These are phyloP conservation scores for Verbascum thapsus DNA, from an alignment of 257 asterid species.

Conservation along the genomic window DNA sequence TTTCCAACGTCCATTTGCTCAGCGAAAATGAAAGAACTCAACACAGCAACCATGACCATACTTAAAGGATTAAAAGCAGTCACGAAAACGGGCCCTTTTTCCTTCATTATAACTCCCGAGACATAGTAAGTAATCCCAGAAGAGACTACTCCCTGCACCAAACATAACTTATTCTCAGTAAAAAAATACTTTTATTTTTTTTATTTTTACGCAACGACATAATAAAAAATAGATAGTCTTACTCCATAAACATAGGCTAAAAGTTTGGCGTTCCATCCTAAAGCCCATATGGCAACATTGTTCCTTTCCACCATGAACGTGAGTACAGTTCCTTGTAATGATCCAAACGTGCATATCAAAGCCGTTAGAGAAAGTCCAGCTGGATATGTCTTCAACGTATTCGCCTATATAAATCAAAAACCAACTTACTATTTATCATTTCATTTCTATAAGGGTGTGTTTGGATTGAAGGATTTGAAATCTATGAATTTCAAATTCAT, in stretches of 20 bases:
- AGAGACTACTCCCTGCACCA: constrained; percentile 52
- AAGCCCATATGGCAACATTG: constrained; percentile 49
- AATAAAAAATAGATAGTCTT: constrained; percentile 15
- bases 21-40: constrained; percentile 52
- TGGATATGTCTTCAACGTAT: constrained; percentile 59
- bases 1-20: constrained; percentile 56
- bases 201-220: no score
- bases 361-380: constrained; percentile 64
- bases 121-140: constrained; percentile 53
- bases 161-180: not conserved
- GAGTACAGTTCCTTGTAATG: constrained; percentile 46
- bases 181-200: not conserved
- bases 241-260: constrained; percentile 60
- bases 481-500: no score
- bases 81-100: constrained; percentile 62
- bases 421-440: no score
- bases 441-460: no score
- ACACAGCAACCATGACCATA: constrained; percentile 53
- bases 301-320: constrained; percentile 54
- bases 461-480: no score
- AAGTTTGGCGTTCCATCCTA: constrained; percentile 55
- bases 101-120: constrained; percentile 50
- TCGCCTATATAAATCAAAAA: constrained; percentile 31
- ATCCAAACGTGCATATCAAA: constrained; percentile 55
- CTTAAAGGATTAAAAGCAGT: constrained; percentile 55